These are phyloP conservation scores for Cercospora sp. DNA, from an alignment of 2,329 filamentous ascomycete species.

Conservation along the genomic window DNA sequence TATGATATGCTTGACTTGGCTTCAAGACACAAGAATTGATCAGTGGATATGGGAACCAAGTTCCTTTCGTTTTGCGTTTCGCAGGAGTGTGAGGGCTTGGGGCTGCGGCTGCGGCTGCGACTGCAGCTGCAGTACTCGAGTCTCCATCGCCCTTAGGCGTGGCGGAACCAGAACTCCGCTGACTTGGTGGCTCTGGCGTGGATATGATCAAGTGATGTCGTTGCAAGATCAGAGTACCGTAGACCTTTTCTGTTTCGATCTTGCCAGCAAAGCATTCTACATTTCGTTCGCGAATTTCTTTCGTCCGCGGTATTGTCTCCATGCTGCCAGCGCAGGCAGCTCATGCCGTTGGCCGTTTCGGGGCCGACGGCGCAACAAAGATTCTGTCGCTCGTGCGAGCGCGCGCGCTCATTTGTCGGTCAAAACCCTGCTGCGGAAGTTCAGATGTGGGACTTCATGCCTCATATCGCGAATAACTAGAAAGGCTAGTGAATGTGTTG, in stretches of 20 bases:
- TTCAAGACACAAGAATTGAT: slow-evolving; percentile 78
- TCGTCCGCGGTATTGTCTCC: slow-evolving; percentile 4
- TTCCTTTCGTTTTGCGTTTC: slow-evolving; percentile 35
- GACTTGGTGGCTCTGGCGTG: slow-evolving; percentile 43
- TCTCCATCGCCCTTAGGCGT: background rate
- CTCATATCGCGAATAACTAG: background rate
- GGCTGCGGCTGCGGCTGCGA: background rate
- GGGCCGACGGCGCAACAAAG: background rate
- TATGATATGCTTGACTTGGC: slow-evolving; percentile 48
- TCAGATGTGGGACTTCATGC: background rate
- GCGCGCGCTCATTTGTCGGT: background rate
- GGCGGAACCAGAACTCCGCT: background rate
- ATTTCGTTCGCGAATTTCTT: slow-evolving; percentile 10
- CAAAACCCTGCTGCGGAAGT: background rate
- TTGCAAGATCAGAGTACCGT: slow-evolving; percentile 63
- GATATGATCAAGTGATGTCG: slow-evolving; percentile 66
- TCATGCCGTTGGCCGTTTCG: background rate
- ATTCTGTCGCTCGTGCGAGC: background rate
- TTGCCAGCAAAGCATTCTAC: slow-evolving; percentile 1
- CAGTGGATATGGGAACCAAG: slow-evolving; percentile 95
- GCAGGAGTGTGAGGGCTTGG: background rate
- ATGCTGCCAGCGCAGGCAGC: slow-evolving; percentile 1
- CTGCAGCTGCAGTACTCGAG: background rate
- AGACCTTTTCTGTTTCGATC: background rate
- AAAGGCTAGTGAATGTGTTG: background rate